Percentiles rank a stretch among this genome's conserved stretches.
Conservation (phyloP, 352 stramenopile genomes). For the Hyaloperonospora brassicae region DNA sequence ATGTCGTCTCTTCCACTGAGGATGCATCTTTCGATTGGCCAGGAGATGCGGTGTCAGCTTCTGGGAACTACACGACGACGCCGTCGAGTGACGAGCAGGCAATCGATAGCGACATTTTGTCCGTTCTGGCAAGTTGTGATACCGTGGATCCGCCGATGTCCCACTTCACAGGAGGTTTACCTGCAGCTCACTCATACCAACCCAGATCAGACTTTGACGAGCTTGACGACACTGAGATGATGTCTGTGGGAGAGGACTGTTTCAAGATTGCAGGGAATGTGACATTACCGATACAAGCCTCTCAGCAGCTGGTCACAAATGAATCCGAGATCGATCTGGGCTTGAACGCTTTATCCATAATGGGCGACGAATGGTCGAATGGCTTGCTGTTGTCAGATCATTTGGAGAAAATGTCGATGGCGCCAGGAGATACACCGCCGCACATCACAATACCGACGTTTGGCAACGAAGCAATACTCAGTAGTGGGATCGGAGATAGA, state of each 20-base stretch:
- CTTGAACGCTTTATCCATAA: conserved; percentile 17
- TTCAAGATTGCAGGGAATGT: conserved; percentile 32
- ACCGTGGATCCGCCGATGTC: conserved; percentile 18
- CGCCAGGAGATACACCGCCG: conserved; percentile 16
- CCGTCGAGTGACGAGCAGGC: conserved; percentile 50
- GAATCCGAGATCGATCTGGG: conserved; percentile 21
- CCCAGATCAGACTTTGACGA: conserved; percentile 23
- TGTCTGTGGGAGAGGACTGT: conserved; percentile 31
- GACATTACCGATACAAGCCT: conserved; percentile 8
- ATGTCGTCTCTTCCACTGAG: conserved; percentile 4
- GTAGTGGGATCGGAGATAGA: conserved; percentile 2
- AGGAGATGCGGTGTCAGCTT: conserved; percentile 12
- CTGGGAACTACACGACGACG: conserved; percentile 21
- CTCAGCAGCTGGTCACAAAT: conserved; percentile 7
- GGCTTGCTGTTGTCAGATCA: conserved; percentile 45
- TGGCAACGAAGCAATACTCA: not conserved
- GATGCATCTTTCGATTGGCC: conserved; percentile 31
- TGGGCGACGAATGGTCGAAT: conserved; percentile 29
- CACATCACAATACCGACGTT: conserved; percentile 13
- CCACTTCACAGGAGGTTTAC: conserved; percentile 11
- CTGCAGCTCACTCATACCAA: conserved; percentile 23
- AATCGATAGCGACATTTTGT: conserved; percentile 74
- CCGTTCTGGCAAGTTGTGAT: conserved; percentile 52
- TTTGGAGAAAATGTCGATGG: conserved; percentile 64
- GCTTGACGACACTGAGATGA: conserved; percentile 34